These are phyloP conservation scores for Zopfochytrium polystomum DNA, from an alignment of 371 early-diverging fungal genomes.

Conservation along the genomic window DNA sequence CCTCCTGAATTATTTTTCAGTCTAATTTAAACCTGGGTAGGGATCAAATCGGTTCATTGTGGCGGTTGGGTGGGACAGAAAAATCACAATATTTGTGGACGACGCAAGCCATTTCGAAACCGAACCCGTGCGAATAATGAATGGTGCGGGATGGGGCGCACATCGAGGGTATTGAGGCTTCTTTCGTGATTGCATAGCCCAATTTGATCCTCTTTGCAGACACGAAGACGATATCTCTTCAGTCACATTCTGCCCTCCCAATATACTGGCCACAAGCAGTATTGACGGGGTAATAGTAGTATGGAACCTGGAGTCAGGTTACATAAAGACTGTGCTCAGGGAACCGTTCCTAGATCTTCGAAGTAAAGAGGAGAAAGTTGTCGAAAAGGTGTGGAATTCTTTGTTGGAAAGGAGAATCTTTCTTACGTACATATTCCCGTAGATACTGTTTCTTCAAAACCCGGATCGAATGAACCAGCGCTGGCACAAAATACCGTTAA, in stretches of 20 bases:
- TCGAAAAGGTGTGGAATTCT: slow-evolving; percentile 44
- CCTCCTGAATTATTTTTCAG: not conserved
- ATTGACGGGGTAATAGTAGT: slow-evolving; percentile 51
- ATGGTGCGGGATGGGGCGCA: slow-evolving; percentile 43
- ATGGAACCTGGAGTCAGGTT: slow-evolving; percentile 56
- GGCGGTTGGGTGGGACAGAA: slow-evolving; percentile 55
- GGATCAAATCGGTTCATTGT: slow-evolving; percentile 51
- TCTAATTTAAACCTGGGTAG: slow-evolving; percentile 14
- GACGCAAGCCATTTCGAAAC: slow-evolving; percentile 47
- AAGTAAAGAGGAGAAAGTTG: slow-evolving; percentile 51
- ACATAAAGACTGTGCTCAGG: slow-evolving; percentile 39
- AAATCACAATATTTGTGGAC: slow-evolving; percentile 50
- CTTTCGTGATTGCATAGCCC: not conserved
- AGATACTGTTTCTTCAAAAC: slow-evolving; percentile 43
- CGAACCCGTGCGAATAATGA: slow-evolving; percentile 43
- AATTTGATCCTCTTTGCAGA: slow-evolving; percentile 19
- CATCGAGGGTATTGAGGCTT: slow-evolving; percentile 35
- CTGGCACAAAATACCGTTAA: slow-evolving; percentile 38
- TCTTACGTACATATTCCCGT: not conserved
- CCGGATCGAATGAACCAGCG: slow-evolving; percentile 25
- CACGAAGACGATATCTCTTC: slow-evolving; percentile 56
- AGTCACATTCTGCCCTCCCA: slow-evolving; percentile 49
- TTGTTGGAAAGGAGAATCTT: not conserved
- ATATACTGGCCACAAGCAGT: slow-evolving; percentile 46
- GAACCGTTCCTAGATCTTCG: slow-evolving; percentile 52